phyloP scores from a whole-genome alignment of 306 rosid genomes.

The Castanea crenata region DNA sequence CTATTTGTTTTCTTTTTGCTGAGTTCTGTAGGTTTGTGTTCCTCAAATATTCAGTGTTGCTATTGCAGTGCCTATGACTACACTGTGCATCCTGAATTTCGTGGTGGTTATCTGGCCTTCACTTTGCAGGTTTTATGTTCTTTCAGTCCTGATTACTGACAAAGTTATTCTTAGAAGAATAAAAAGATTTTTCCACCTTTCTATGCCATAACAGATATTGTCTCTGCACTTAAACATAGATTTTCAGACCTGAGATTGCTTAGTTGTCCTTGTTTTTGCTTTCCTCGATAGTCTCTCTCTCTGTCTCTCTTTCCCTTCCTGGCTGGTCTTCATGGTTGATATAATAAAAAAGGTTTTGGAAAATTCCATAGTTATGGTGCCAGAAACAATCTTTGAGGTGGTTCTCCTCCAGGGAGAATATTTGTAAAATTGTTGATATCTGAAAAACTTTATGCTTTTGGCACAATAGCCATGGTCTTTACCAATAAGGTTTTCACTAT shows the following conservation, averaged over 20 bases:
- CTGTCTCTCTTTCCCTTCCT: background rate
- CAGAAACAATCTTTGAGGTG: background rate
- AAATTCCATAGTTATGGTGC: background rate
- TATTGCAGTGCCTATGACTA: slow-evolving; percentile 68
- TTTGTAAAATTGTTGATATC: background rate
- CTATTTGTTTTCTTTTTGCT: slow-evolving; percentile 3
- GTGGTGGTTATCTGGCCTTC: slow-evolving; percentile 92
- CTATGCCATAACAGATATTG: background rate
- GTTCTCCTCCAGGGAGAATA: slow-evolving; percentile 10
- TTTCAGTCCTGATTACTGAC: slow-evolving; percentile 10
- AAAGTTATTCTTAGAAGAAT: slow-evolving; percentile 8
- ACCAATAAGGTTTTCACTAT: background rate
- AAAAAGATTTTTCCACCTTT: background rate
- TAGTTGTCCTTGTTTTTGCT: slow-evolving; percentile 6
- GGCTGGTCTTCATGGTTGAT: slow-evolving; percentile 8
- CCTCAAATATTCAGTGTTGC: slow-evolving; percentile 6
- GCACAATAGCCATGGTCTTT: background rate
- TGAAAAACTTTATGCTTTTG: background rate
- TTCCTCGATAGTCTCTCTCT: background rate
- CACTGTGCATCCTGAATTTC: slow-evolving; percentile 60
- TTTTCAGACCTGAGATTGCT: background rate
- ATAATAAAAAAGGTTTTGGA: background rate
- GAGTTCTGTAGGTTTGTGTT: slow-evolving; percentile 15
- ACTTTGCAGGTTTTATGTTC: slow-evolving; percentile 58
- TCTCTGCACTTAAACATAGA: background rate